These are phyloP conservation scores for Aspergillus neotritici DNA, from an alignment of 2,329 filamentous ascomycete genomes.

Conservation along the genomic window DNA sequence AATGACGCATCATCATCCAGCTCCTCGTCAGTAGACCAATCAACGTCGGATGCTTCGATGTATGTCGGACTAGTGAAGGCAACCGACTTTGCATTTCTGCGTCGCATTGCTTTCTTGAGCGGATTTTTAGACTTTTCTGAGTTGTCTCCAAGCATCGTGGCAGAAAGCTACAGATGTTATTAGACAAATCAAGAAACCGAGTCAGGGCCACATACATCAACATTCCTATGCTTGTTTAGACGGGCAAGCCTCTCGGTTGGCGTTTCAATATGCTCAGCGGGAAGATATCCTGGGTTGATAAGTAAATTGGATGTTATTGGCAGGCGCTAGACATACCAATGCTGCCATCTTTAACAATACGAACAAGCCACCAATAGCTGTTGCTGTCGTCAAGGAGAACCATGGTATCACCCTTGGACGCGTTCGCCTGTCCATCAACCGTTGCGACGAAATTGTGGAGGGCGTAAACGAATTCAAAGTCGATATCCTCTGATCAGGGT, in stretches of 20 bases:
- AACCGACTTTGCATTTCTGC: conserved; percentile 78
- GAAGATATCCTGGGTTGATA: conserved; percentile 72
- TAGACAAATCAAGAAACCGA: conserved; percentile 8
- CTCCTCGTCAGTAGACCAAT: conserved; percentile 78
- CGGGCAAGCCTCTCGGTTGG: conserved; percentile 89
- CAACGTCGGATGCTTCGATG: conserved; percentile 79
- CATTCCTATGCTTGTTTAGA: conserved; percentile 95
- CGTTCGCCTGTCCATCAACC: conserved; percentile 96
- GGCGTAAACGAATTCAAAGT: conserved; percentile 99
- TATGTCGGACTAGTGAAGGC: conserved; percentile 81
- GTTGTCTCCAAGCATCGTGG: conserved; percentile 66
- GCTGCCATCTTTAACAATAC: conserved; percentile 94
- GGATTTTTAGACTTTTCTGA: conserved; percentile 76
- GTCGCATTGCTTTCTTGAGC: conserved; percentile 75
- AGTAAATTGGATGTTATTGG: not conserved
- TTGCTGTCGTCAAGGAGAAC: conserved; percentile 96
- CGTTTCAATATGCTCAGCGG: conserved; percentile 96
- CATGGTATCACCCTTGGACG: conserved; percentile 98
- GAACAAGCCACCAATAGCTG: conserved; percentile 98
- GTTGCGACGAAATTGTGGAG: conserved; percentile 96
- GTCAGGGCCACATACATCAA: conserved; percentile 63
- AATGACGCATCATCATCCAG: conserved; percentile 45
- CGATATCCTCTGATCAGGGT: conserved; percentile 94
- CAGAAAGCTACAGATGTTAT: conserved; percentile 51
- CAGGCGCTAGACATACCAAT: conserved; percentile 56